Evolutionary conservation across 2,329 filamentous ascomycete species (phyloP).

Genomic region (Epichloe uncinata): DNA sequence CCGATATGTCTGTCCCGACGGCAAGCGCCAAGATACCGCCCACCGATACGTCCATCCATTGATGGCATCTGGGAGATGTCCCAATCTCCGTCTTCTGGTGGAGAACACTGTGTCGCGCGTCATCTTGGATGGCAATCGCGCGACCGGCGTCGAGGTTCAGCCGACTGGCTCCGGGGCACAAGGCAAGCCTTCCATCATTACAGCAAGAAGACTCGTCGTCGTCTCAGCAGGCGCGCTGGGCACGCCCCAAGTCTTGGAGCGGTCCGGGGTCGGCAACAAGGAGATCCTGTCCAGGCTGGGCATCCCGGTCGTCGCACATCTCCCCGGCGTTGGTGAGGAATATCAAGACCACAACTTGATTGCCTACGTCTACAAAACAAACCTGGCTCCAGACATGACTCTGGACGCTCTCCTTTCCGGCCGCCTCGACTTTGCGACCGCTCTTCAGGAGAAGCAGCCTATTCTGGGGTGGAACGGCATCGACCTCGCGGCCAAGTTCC

Average conservation of each 20-base stretch:
- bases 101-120: conserved; percentile 43
- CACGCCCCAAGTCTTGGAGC: conserved; percentile 43
- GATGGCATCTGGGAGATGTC: conserved; percentile 24
- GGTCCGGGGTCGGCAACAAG: conserved; percentile 46
- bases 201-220: conserved; percentile 18
- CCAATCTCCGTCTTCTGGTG: conserved; percentile 46
- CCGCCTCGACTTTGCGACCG: conserved; percentile 22
- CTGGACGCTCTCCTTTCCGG: conserved; percentile 39
- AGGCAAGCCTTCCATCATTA: conserved; percentile 9
- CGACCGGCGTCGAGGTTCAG: conserved; percentile 45
- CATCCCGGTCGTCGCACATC: conserved; percentile 30
- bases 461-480: conserved; percentile 44
- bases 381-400: conserved; percentile 18
- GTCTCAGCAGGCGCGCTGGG: conserved; percentile 34
- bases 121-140: conserved; percentile 36
- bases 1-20: conserved; percentile 32
- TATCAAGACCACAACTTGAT: conserved; percentile 45
- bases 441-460: conserved; percentile 31
- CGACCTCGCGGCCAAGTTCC: conserved; percentile 42
- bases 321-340: conserved; percentile 38
- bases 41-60: conserved; percentile 29
- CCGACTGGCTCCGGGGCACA: conserved; percentile 16
- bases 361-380: conserved; percentile 33
- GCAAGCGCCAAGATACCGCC: conserved; percentile 44
- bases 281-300: conserved; percentile 33